A percentile compares a stretch with the other conserved stretches of the same genome.
Conservation (phyloP, 495 filamentous ascomycete species). For the Barbatosphaeria neglecta region DNA sequence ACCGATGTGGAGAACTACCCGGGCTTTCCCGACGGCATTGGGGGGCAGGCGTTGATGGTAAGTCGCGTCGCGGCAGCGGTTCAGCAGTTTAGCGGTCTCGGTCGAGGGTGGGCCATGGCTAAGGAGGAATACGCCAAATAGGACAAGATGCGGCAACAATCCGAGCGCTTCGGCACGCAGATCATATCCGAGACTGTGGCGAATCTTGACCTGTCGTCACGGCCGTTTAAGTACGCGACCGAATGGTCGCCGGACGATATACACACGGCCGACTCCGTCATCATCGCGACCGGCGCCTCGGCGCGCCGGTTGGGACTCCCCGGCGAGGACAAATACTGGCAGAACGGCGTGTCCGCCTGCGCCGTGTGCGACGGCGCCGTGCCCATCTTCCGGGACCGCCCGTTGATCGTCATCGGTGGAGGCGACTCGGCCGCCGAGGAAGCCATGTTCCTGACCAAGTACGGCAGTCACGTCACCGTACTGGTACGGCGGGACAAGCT, state of each 20-base stretch:
- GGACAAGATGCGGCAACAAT: slow-evolving; percentile 89
- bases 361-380: slow-evolving; percentile 97
- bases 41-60: slow-evolving; percentile 77
- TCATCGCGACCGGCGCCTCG: slow-evolving; percentile 92
- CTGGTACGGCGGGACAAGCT: slow-evolving; percentile 79
- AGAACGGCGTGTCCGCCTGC: slow-evolving; percentile 90
- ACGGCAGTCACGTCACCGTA: slow-evolving; percentile 87
- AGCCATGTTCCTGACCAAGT: slow-evolving; percentile 94
- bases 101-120: slow-evolving; percentile 1
- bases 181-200: slow-evolving; percentile 88
- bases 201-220: slow-evolving; percentile 70
- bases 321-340: slow-evolving; percentile 94
- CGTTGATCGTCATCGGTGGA: slow-evolving; percentile 88
- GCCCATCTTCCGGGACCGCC: slow-evolving; percentile 94
- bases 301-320: slow-evolving; percentile 68
- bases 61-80: no score
- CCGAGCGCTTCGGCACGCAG: slow-evolving; percentile 77
- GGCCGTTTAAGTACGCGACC: slow-evolving; percentile 85
- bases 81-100: no score
- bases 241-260: slow-evolving; percentile 68
- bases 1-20: slow-evolving; percentile 98
- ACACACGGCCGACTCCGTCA: slow-evolving; percentile 78
- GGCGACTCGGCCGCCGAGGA: slow-evolving; percentile 97
- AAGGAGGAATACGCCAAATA: slow-evolving; percentile 11
- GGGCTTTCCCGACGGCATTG: slow-evolving; percentile 80